Conservation (phyloP, 1,284 basidiomycete genomes). For the Pterulicium gracile region DNA sequence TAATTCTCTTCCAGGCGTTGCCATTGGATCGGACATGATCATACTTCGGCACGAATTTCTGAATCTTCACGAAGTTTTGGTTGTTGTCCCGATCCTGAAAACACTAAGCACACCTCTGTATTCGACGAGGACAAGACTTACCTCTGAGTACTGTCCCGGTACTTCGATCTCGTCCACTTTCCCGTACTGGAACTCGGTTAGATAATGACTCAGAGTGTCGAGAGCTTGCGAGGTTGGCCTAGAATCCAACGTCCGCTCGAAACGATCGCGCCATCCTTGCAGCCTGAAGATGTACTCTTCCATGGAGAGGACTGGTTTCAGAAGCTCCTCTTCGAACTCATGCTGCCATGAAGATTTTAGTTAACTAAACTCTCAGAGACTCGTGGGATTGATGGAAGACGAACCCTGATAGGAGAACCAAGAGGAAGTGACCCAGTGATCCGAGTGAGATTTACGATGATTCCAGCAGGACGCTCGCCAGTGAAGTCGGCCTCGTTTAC, state of each 20-base stretch:
- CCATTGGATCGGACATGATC: conserved; percentile 84
- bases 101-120: conserved; percentile 8
- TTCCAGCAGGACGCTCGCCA: conserved; percentile 53
- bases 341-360: conserved; percentile 33
- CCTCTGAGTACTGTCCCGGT: conserved; percentile 96
- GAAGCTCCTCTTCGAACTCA: conserved; percentile 90
- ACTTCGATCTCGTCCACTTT: conserved; percentile 99
- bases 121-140: conserved; percentile 23
- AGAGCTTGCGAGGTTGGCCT: conserved; percentile 82
- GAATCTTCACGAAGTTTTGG: conserved; percentile 86
- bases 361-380: background rate
- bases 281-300: conserved; percentile 86
- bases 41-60: conserved; percentile 85
- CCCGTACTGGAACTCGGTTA: conserved; percentile 96
- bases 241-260: conserved; percentile 78
- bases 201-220: conserved; percentile 85
- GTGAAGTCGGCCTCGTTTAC: conserved; percentile 67
- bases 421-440: conserved; percentile 42
- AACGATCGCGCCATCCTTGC: conserved; percentile 90
- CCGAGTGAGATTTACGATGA: conserved; percentile 54
- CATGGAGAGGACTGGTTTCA: conserved; percentile 71
- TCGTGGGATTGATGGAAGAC: conserved; percentile 1
- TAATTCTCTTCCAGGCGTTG: conserved; percentile 84
- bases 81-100: conserved; percentile 87
- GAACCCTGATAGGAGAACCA: conserved; percentile 14